Percentiles rank a stretch among this genome's conserved stretches.
phyloP scores from a whole-genome alignment of 305 asterid genomes.

The Fraxinus angustifolia region DNA sequence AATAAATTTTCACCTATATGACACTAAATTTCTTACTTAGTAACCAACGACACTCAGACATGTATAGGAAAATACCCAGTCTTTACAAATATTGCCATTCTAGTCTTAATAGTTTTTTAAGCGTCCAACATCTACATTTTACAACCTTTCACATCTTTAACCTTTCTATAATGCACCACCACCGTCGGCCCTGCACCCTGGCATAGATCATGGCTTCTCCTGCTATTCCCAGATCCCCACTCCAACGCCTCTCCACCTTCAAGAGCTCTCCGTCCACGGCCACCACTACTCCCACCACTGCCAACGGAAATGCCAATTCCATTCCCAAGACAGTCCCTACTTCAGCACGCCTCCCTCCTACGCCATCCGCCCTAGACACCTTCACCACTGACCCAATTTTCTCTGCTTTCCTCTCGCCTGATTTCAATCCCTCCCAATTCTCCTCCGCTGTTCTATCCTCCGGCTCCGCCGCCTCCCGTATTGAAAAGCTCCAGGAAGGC shows the following conservation, averaged over 20 bases:
- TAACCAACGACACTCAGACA: no score
- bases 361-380: constrained; percentile 43
- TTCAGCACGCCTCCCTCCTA: constrained; percentile 26
- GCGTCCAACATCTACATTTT: no score
- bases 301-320: constrained; percentile 17
- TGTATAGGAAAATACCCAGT: no score
- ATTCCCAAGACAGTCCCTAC: constrained; percentile 27
- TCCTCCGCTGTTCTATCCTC: constrained; percentile 91
- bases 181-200: constrained; percentile 23
- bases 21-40: no score
- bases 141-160: no score
- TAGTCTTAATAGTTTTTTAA: no score
- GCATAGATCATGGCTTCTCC: constrained; percentile 41
- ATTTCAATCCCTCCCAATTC: constrained; percentile 78
- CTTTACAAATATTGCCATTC: no score
- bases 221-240: constrained; percentile 39
- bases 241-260: constrained; percentile 80
- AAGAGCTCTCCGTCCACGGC: constrained; percentile 29
- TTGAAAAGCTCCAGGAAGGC: constrained; percentile 80
- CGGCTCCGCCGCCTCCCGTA: constrained; percentile 86
- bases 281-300: constrained; percentile 21
- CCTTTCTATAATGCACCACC: not conserved
- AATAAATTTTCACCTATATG: no score
- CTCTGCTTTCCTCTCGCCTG: constrained; percentile 73
- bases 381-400: constrained; percentile 79